Percentiles rank a stretch among this genome's conserved stretches.
These are phyloP conservation scores for Fusarium cyanostomum DNA, from an alignment of 2,329 filamentous ascomycete genomes.

Conservation along the genomic window DNA sequence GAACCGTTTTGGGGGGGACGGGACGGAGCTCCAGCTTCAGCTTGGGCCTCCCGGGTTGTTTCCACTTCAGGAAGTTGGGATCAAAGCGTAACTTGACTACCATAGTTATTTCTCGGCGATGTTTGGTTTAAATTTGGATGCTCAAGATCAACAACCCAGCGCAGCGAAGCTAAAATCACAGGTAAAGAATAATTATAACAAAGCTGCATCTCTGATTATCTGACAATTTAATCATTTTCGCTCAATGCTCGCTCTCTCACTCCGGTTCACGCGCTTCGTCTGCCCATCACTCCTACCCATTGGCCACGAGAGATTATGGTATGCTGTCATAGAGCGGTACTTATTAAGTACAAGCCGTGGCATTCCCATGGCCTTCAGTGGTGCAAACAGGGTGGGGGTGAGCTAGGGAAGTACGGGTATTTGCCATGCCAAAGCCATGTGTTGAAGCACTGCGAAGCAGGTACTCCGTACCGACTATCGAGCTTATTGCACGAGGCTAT, in stretches of 20 bases:
- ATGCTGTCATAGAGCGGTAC: too few species aligned
- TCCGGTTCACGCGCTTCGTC: slow-evolving; percentile 10
- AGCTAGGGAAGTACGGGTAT: too few species aligned
- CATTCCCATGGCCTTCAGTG: too few species aligned
- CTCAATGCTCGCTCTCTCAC: not conserved
- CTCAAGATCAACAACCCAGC: slow-evolving; percentile 20
- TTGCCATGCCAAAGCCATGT: too few species aligned
- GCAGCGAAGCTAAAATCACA: slow-evolving; percentile 3
- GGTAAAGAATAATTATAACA: not conserved
- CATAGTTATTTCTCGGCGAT: slow-evolving; percentile 25
- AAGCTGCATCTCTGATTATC: not conserved
- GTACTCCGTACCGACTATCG: too few species aligned
- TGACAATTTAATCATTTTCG: not conserved
- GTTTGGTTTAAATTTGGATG: slow-evolving; percentile 32
- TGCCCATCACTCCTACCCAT: slow-evolving; percentile 21
- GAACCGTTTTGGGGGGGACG: slow-evolving; percentile 32
- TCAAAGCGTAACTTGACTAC: slow-evolving; percentile 32
- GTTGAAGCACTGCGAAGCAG: too few species aligned
- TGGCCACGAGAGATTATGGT: too few species aligned
- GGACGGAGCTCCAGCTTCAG: slow-evolving; percentile 6
- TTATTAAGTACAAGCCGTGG: too few species aligned
- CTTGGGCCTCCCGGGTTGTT: slow-evolving; percentile 21
- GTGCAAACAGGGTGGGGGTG: too few species aligned
- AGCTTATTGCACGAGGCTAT: too few species aligned
- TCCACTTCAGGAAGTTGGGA: slow-evolving; percentile 37